Evolutionary conservation across 2,329 filamentous ascomycete genomes (phyloP).

Genomic region (Periconia macrospinosa): DNA sequence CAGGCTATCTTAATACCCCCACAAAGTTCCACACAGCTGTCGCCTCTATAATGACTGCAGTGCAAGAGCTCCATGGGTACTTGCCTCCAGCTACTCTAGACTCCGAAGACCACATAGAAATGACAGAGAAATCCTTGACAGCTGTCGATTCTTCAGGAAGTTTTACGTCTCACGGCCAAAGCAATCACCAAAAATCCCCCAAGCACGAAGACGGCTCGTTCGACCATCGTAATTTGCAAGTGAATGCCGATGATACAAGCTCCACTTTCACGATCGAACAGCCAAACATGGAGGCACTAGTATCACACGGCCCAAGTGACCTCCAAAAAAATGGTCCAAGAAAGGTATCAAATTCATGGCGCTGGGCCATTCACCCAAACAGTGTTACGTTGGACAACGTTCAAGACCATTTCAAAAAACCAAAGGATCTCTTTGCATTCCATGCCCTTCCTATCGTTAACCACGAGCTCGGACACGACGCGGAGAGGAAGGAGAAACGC

Average conservation of each 20-base stretch:
- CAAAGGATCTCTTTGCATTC: constrained; percentile 26
- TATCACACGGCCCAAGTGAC: neutral
- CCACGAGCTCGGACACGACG: constrained; percentile 9
- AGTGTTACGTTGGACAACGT: constrained; percentile 3
- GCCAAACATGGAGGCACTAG: neutral
- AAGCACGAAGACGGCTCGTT: neutral
- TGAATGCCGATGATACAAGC: neutral
- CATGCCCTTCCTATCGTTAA: constrained; percentile 23
- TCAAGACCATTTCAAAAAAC: constrained; percentile 12
- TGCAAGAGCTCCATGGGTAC: constrained; percentile 11
- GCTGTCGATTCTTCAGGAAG: neutral
- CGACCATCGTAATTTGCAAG: neutral
- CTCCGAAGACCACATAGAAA: neutral
- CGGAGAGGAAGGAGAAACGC: constrained; percentile 12
- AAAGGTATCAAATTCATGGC: constrained; percentile 18
- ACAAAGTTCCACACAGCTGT: constrained; percentile 16
- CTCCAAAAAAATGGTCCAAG: constrained; percentile 8
- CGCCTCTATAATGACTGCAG: constrained; percentile 10
- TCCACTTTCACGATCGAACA: neutral
- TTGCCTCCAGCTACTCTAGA: neutral
- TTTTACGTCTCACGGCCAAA: neutral
- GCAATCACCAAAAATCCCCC: no score
- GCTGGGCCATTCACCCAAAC: constrained; percentile 21
- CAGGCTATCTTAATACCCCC: constrained; percentile 17
- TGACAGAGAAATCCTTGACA: neutral